Percentiles rank a stretch among this genome's conserved stretches.
Evolutionary conservation across 805 yeast species (phyloP).

Genomic region (Wickerhamiella dianesei): DNA sequence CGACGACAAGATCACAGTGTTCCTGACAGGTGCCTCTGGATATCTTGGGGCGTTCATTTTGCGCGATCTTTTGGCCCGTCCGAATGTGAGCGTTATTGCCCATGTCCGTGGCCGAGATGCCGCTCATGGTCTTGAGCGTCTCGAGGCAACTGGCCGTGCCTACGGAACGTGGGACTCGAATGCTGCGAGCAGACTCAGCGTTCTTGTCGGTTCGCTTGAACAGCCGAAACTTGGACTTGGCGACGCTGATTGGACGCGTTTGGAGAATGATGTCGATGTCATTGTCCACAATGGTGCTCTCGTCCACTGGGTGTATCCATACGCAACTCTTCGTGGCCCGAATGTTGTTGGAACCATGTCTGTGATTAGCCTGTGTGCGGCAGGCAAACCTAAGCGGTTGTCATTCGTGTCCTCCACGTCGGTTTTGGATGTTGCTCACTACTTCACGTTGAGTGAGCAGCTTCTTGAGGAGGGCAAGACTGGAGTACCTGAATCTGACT

Average conservation of each 20-base stretch:
- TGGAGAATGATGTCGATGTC: constrained; percentile 55
- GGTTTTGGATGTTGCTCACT: constrained; percentile 73
- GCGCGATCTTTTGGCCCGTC: constrained; percentile 56
- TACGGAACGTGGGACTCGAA: constrained; percentile 68
- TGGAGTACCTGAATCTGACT: constrained; percentile 77
- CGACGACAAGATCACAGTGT: constrained; percentile 39
- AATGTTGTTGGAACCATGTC: constrained; percentile 82
- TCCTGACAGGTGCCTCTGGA: constrained; percentile 93
- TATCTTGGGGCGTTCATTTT: constrained; percentile 86
- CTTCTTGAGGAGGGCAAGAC: constrained; percentile 45
- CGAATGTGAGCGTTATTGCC: constrained; percentile 52
- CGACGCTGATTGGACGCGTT: constrained; percentile 40
- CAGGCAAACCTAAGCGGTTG: constrained; percentile 74
- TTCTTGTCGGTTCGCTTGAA: constrained; percentile 75
- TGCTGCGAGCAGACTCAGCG: constrained; percentile 45
- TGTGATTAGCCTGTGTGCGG: constrained; percentile 60
- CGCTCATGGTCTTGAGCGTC: constrained; percentile 60
- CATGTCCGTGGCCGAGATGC: constrained; percentile 79
- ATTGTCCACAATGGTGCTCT: constrained; percentile 94
- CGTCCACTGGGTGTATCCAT: constrained; percentile 98
- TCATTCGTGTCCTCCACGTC: constrained; percentile 95
- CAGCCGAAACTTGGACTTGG: constrained; percentile 56
- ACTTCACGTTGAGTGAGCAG: constrained; percentile 60
- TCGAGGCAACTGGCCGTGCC: constrained; percentile 58
- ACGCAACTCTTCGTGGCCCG: constrained; percentile 77